Base-by-base conservation (phyloP, 2,329 filamentous ascomycete species). In the Alternaria hordeiaustralica region DNA sequence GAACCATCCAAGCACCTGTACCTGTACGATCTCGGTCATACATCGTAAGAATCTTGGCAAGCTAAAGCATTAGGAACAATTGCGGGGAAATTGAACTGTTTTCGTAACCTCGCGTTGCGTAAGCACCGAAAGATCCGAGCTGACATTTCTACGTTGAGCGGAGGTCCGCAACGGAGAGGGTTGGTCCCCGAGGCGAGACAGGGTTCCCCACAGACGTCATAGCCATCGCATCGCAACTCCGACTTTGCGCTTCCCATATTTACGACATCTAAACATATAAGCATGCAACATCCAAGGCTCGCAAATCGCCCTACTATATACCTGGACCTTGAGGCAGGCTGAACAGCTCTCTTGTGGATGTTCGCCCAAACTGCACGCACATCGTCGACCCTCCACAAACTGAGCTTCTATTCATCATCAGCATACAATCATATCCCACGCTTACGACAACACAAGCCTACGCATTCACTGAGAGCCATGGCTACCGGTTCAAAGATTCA, bases 401-500 rank as follows among this genome's bases (percentile, higher is more conserved):
- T 13, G 4, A 45, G 4, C 5, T 25, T 46, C n/a, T 20, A 6
- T 28, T 11, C 21, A 6, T 12, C 33, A 6, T 12, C 13, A 12
- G 45, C 5, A n/a, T 20, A 36, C 15, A 30, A 10, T 20, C 18
- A 23, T 5, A 30, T 20, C 2, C 45, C 51, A 20, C 53, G 23
- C n/a, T 15, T 18, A 15, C 20, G 21, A 33, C 5, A 41, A 15
- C 4, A 3, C 11, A 8, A 4, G 7, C 33, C 1, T 44, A 0
- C n/a, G 13, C 33, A 2, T 10, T 5, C 33, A 44, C 25, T 55
- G 15, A 23, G 68, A 62, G 71, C 47, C 11, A 80, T 79, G 78
- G 75, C 77, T 8, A 77, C 72, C 6, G 66, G 67, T n/a, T 73
- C 72, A 5, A 75, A 69, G 60, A 61, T 80, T 28, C 77, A 85